These are phyloP conservation scores for Lactarius sanguifluus DNA, from an alignment of 768 basidiomycete species.

Conservation along the genomic window DNA sequence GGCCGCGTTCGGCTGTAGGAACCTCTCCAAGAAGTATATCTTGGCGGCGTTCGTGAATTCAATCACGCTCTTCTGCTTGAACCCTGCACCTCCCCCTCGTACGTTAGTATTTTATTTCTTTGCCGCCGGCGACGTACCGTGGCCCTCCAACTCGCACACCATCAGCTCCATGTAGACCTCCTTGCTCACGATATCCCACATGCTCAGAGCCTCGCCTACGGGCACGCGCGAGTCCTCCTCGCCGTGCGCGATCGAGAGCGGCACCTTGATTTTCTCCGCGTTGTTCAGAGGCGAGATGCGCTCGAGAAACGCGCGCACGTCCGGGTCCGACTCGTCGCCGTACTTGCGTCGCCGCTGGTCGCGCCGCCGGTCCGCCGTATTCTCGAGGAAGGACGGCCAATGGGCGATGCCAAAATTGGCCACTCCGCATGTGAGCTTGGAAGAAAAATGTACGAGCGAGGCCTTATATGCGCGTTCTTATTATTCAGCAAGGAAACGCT, in stretches of 20 bases:
- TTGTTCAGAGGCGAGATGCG: slow-evolving; percentile 43
- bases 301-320: slow-evolving; percentile 40
- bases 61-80: slow-evolving; percentile 46
- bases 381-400: slow-evolving; percentile 44
- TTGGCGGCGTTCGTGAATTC: slow-evolving; percentile 44
- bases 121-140: slow-evolving; percentile 36
- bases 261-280: slow-evolving; percentile 39
- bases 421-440: slow-evolving; percentile 42
- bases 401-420: slow-evolving; percentile 44
- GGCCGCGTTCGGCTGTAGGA: slow-evolving; percentile 32
- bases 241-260: slow-evolving; percentile 44
- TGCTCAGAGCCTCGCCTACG: slow-evolving; percentile 40
- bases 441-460: slow-evolving; percentile 43
- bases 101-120: background rate
- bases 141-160: slow-evolving; percentile 45
- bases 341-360: slow-evolving; percentile 42
- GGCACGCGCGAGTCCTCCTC: slow-evolving; percentile 44
- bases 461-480: slow-evolving; percentile 33
- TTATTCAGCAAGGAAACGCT: background rate
- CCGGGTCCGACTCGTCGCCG: slow-evolving; percentile 43
- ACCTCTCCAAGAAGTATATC: slow-evolving; percentile 41
- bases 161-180: slow-evolving; percentile 38
- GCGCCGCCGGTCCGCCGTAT: slow-evolving; percentile 41
- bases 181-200: slow-evolving; percentile 40
- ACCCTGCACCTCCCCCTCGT: slow-evolving; percentile 33